Conservation (phyloP, 352 stramenopile species). For the Phytophthora sojae region DNA sequence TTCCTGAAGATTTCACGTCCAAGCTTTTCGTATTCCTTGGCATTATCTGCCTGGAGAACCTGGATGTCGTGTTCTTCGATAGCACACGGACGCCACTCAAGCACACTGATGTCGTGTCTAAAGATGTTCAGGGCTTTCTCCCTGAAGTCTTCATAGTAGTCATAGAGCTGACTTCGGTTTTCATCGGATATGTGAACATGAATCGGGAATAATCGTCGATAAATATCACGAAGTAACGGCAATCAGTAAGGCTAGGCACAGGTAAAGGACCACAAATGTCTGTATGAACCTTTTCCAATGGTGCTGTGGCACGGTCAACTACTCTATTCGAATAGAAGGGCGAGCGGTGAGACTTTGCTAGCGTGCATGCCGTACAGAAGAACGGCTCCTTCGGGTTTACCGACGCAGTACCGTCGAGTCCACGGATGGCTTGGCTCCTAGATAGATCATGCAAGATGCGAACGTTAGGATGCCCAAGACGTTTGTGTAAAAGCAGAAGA, state of each 20-base stretch:
- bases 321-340: conserved; percentile 28
- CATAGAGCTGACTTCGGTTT: conserved; percentile 17
- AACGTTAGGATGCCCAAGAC: conserved; percentile 12
- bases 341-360: conserved; percentile 31
- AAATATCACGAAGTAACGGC: conserved; percentile 28
- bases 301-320: conserved; percentile 18
- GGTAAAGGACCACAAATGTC: conserved; percentile 15
- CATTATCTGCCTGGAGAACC: not conserved
- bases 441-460: conserved; percentile 3
- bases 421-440: conserved; percentile 12
- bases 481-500: conserved; percentile 7
- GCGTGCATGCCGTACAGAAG: conserved; percentile 13
- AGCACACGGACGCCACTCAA: conserved; percentile 3
- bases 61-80: not conserved
- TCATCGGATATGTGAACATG: conserved; percentile 27
- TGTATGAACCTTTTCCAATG: conserved; percentile 7
- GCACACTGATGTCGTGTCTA: not conserved
- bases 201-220: conserved; percentile 31
- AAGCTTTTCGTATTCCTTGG: conserved; percentile 13
- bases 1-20: conserved; percentile 4
- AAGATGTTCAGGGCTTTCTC: conserved; percentile 15
- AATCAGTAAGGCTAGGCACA: conserved; percentile 11
- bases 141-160: conserved; percentile 18
- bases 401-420: not conserved
- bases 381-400: not conserved